Evolutionary conservation across 768 basidiomycete genomes (phyloP).

Genomic region (Mrakia gelida): DNA sequence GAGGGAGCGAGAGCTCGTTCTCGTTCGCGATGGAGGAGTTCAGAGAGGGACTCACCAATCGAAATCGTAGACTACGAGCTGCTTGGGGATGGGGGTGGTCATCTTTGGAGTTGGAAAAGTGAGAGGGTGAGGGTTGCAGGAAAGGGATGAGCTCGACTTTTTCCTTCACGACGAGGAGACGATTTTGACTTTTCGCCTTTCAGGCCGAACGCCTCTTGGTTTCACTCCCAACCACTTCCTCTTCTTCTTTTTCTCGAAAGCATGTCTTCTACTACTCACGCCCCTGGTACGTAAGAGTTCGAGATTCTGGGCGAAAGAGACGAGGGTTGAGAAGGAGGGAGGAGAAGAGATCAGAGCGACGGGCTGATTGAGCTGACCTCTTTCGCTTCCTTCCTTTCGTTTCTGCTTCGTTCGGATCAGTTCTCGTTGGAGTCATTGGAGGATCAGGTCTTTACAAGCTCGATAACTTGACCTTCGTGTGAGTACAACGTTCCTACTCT

Average conservation of each 20-base stretch:
- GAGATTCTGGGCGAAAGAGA: neutral
- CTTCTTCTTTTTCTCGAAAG: neutral
- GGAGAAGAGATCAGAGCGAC: neutral
- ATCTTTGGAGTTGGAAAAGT: too few species aligned
- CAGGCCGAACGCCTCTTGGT: neutral
- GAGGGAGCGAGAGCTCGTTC: neutral
- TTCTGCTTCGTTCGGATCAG: neutral
- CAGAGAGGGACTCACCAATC: conserved; percentile 63
- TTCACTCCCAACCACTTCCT: neutral
- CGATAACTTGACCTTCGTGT: conserved; percentile 84
- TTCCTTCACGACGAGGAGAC: too few species aligned
- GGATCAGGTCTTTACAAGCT: conserved; percentile 62
- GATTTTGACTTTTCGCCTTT: neutral
- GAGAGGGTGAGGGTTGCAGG: neutral
- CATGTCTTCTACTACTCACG: neutral
- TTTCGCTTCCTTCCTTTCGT: neutral
- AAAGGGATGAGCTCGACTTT: neutral
- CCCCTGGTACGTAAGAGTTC: neutral
- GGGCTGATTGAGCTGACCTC: conserved; percentile 2
- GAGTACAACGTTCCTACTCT: conserved; percentile 43
- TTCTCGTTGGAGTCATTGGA: conserved; percentile 24
- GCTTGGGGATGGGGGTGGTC: conserved; percentile 39
- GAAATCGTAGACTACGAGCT: conserved; percentile 91
- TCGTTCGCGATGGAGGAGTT: conserved; percentile 14
- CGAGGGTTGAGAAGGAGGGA: neutral